Conservation (phyloP, 192 early-diverging fungal genomes). For the Podila epigama region DNA sequence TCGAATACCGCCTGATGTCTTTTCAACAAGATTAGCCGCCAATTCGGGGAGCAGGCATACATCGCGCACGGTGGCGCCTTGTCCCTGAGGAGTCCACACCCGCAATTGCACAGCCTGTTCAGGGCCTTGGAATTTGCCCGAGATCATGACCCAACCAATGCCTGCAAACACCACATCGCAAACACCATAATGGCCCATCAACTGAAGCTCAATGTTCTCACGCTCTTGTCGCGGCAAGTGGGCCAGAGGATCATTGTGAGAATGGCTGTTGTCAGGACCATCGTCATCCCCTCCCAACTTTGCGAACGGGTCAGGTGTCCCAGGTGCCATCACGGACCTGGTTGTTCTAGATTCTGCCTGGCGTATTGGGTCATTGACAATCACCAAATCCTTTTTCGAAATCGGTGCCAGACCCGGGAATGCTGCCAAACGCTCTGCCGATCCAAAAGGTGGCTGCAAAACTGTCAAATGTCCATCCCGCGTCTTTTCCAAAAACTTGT, state of each 20-base stretch:
- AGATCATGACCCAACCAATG: conserved; percentile 46
- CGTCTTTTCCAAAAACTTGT: conserved; percentile 19
- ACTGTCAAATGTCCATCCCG: conserved; percentile 14
- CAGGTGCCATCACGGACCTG: not conserved
- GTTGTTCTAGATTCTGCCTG: not conserved
- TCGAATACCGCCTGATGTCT: conserved; percentile 38
- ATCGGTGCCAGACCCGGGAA: conserved; percentile 24
- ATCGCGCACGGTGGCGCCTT: conserved; percentile 21
- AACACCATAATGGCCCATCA: conserved; percentile 29
- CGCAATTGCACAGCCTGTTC: conserved; percentile 16
- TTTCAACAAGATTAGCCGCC: conserved; percentile 30
- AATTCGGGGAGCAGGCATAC: conserved; percentile 24
- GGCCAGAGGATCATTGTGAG: not conserved
- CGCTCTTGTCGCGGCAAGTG: conserved; percentile 5
- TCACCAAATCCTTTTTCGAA: conserved; percentile 6
- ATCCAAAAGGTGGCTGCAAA: conserved; percentile 42
- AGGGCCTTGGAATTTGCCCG: conserved; percentile 33
- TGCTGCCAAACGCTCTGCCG: conserved; percentile 16
- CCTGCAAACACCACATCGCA: conserved; percentile 46
- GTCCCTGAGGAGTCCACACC: conserved; percentile 37
- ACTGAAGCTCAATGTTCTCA: conserved; percentile 5
- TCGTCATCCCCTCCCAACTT: not conserved
- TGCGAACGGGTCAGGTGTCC: not conserved
- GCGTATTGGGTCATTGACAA: conserved; percentile 12
- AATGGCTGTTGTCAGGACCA: not conserved